Base-by-base conservation (phyloP, 2,329 filamentous ascomycete genomes). In the Fusarium foetens region DNA sequence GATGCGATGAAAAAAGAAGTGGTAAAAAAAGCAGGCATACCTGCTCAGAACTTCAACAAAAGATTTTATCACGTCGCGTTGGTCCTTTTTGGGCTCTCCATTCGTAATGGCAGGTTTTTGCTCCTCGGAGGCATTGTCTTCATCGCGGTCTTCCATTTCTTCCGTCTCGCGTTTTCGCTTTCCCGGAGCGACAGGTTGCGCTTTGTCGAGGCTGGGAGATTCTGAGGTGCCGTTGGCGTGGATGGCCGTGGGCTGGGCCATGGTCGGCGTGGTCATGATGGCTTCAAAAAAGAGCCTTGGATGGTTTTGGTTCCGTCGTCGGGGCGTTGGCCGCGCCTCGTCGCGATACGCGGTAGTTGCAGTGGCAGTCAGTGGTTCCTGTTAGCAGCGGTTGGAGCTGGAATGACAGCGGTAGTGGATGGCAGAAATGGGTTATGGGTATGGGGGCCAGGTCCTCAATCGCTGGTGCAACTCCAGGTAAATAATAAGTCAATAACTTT, bases 131-230 rank as follows among this genome's bases (percentile, higher is more conserved):
- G 79, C 80, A 66, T 73, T 72, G 23, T 76, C 78, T 31, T 76
- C 77, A 27, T 80, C 77, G 63, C 70, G 75, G 10, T 84, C 84
- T 72, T 85, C 83, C 66, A 78, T 82, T 46, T 67, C 62, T 27
- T 49, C 63, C 54, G 81, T 80, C 75, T 89, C 87, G 84, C 88
- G 88, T 82, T 91, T 91, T 79, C 89, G 84, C 83, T 91, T 91
- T 64, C 82, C 82, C 31, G 84, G 79, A 38, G 83, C 75, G 58
- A 78, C 77, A 55, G 80, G 75, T 58, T 79, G 79, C 48, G 75
- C 76, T 65, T 78, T 72, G 41, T 80, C 78, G 53, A 76, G 74
- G 51, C 76, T 78, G 53, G 75, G 75, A 29, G 82, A 81, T 68
- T 80, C 82, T 59, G 81, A 75, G 60, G 81, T 79, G 74, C 85